These are phyloP conservation scores for Bretschneidera sinensis DNA, from an alignment of 345 rosid genomes.

Conservation along the genomic window DNA sequence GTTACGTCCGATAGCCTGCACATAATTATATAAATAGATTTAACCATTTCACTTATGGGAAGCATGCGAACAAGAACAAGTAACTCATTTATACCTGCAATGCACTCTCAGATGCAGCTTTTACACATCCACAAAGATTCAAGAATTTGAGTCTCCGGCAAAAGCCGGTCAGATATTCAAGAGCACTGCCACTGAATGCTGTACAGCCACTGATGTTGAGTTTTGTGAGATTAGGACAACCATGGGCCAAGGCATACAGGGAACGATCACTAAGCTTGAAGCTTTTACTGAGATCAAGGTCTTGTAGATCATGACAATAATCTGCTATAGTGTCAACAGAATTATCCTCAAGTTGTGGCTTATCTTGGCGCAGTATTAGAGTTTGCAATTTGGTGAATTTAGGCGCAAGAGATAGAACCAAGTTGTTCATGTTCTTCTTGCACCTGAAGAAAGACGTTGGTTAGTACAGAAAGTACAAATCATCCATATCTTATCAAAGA, in stretches of 20 bases:
- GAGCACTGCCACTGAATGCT: conserved; percentile 58
- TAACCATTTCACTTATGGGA: neutral
- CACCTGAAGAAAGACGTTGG: conserved; percentile 45
- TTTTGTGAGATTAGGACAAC: conserved; percentile 72
- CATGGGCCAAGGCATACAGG: conserved; percentile 67
- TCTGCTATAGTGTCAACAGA: conserved; percentile 78
- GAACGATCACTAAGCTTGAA: conserved; percentile 73
- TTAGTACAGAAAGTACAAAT: neutral
- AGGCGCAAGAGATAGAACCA: conserved; percentile 79
- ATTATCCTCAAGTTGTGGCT: conserved; percentile 78
- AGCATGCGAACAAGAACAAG: neutral
- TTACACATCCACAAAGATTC: conserved; percentile 90
- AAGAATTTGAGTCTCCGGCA: conserved; percentile 59
- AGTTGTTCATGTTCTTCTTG: conserved; percentile 70
- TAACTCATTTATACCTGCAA: conserved; percentile 48
- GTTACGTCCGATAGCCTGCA: conserved; percentile 83
- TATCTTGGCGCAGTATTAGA: conserved; percentile 76
- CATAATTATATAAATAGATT: neutral
- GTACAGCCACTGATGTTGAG: conserved; percentile 95
- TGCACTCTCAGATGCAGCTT: conserved; percentile 72
- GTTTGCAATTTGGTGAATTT: conserved; percentile 71
- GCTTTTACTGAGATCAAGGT: conserved; percentile 96
- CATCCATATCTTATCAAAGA: neutral
- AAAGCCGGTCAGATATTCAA: conserved; percentile 51
- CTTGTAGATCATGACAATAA: conserved; percentile 75